Evolutionary conservation across 2,329 filamentous ascomycete genomes (phyloP).

Genomic region (Curvularia lunata): DNA sequence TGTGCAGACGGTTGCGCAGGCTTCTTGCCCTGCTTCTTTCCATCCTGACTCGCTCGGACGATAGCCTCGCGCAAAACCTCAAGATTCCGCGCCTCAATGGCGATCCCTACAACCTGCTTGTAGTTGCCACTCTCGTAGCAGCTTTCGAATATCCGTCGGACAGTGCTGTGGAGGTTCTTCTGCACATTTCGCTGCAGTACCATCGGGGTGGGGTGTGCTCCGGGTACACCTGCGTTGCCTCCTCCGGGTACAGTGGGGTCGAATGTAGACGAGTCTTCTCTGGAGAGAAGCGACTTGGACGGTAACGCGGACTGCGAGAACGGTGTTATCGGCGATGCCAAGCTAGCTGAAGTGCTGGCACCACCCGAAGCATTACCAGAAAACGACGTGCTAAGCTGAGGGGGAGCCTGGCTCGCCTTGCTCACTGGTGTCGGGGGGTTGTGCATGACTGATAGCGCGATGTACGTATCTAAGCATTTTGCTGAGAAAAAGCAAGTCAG

Average conservation of each 20-base stretch:
- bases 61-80: slow-evolving; percentile 87
- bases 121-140: slow-evolving; percentile 88
- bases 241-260: slow-evolving; percentile 63
- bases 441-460: slow-evolving; percentile 73
- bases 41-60: slow-evolving; percentile 84
- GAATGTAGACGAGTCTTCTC: slow-evolving; percentile 70
- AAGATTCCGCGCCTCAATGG: slow-evolving; percentile 91
- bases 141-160: slow-evolving; percentile 88
- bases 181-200: slow-evolving; percentile 77
- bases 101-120: slow-evolving; percentile 94
- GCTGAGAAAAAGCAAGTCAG: slow-evolving; percentile 54
- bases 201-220: slow-evolving; percentile 64
- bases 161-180: slow-evolving; percentile 78
- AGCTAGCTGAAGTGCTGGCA: slow-evolving; percentile 67
- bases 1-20: slow-evolving; percentile 62
- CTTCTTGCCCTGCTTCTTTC: slow-evolving; percentile 70
- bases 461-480: slow-evolving; percentile 98
- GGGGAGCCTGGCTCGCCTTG: slow-evolving; percentile 59
- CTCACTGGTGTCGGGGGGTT: slow-evolving; percentile 59
- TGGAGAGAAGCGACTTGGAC: slow-evolving; percentile 92
- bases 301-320: slow-evolving; percentile 94
- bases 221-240: slow-evolving; percentile 61
- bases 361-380: slow-evolving; percentile 69
- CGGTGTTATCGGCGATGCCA: slow-evolving; percentile 88
- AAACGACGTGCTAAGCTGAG: slow-evolving; percentile 83